These are phyloP conservation scores for Thermomucor indicae-seudaticae DNA, from an alignment of 371 early-diverging fungal species.

Conservation along the genomic window DNA sequence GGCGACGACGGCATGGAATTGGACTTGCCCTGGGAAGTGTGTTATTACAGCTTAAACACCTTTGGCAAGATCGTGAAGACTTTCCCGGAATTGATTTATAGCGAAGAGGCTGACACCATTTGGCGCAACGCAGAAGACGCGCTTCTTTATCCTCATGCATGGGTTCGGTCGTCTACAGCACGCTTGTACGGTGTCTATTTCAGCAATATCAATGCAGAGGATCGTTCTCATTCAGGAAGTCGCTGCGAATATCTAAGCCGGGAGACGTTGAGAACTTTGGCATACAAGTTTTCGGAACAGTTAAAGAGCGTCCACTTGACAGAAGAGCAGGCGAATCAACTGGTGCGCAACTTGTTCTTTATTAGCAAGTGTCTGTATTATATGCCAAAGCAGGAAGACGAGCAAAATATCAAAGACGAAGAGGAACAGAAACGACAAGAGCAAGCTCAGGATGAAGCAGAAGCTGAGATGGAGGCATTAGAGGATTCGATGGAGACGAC, in stretches of 20 bases:
- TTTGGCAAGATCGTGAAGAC: conserved; percentile 62
- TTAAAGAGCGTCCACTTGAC: conserved; percentile 67
- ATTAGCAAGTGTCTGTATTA: conserved; percentile 74
- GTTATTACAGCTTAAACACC: conserved; percentile 78
- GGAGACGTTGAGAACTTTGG: conserved; percentile 49
- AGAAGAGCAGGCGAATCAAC: conserved; percentile 80
- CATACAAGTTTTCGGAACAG: conserved; percentile 64
- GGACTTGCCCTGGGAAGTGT: conserved; percentile 75
- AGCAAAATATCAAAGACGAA: conserved; percentile 15
- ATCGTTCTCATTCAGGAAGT: conserved; percentile 32
- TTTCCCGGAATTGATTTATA: conserved; percentile 51
- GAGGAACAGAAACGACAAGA: conserved; percentile 34
- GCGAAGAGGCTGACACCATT: conserved; percentile 29
- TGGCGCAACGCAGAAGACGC: conserved; percentile 61
- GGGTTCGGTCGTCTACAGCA: conserved; percentile 76
- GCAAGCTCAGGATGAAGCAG: no score
- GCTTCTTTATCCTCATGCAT: conserved; percentile 82
- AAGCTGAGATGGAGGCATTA: no score
- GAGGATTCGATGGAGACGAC: no score
- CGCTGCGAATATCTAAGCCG: conserved; percentile 38
- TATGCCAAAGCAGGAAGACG: conserved; percentile 43
- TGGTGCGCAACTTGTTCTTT: conserved; percentile 92
- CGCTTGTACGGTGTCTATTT: conserved; percentile 79
- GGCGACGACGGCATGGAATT: conserved; percentile 49
- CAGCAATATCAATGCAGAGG: conserved; percentile 55